Evolutionary conservation across 768 basidiomycete species (phyloP), one percentile per base, ranked within the genome.

Genomic region (Epithele typhae): DNA sequence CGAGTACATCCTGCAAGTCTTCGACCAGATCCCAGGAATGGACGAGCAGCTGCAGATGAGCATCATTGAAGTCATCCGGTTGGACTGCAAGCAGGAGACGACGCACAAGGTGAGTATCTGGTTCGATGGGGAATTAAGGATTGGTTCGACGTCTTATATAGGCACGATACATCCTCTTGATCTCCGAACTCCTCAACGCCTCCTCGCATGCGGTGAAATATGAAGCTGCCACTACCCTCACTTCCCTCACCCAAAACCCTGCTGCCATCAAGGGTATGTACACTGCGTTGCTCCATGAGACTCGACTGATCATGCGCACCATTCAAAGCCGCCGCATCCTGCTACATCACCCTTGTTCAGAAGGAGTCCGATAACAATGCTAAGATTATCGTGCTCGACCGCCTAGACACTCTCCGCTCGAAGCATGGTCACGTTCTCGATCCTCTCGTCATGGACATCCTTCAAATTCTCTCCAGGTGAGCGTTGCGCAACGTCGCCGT

Each of bases 361-460:
- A 95, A 94, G 68, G 95, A 98, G 67, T 92, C 93, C 1, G 95
- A 98, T 70, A 99, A 98, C 69, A 99, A 99, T 58, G 95, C 97
- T 66, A 98, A 97, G 67, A 78, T 97, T 37, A 98, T 98, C 49
- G 95, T 98, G 15, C 76, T 99, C 21, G 90, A 95, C 61, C 83
- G 96, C 37, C 77, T 99, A 27, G 90, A 97, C 45, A 68, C 67
- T 25, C 74, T 99, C 18, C 80, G 90, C 36, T 72, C 81, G 4
- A 90, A 84, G 59, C 93, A 97, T 64, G 93, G 90, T 15, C 82
- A 82, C 57, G 82, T 97, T 30, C 71, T 98, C 33, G 93, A 98
- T 60, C 77, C 82, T 11, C 78, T 97, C 42, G 92, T 93, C 52
- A 94, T 96, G 90, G 96, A 99, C 57, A 79, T 99, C 35, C 76